Base-by-base conservation (phyloP, 2,329 filamentous ascomycete genomes). In the Ilyonectria robusta region DNA sequence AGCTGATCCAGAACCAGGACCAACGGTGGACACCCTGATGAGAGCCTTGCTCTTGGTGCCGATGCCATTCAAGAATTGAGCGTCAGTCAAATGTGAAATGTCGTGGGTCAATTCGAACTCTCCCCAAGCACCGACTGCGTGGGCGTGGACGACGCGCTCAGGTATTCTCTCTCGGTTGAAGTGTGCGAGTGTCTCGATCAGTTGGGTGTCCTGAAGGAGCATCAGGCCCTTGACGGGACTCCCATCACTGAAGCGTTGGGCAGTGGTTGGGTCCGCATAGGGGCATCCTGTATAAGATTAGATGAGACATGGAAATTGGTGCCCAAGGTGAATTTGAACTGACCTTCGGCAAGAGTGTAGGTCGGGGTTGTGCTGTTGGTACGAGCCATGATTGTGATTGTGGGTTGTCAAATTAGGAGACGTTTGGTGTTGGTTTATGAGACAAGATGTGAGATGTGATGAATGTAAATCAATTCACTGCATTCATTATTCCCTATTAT, bases 11-110 rank as follows among this genome's bases (percentile, higher is more conserved):
- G 88, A 84, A 50, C 87, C 90, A 6, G 90, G 89, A n/a, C 89
- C 89, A 13, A 94, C 91, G 7, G 91, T 93, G 0, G 91, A 93
- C 76, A 93, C 91, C 21, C 91, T 89, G 10, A 89, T 81, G 60
- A 93, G 91, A 5, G 89, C 81, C 0, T 89, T 81, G 58, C 78
- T 81, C 75, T 87, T 88, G 72, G 87, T 89, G 7, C 88, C 88
- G 21, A 87, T 76, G 2, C 78, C 78, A 54, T 77, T 85, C 11
- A 91, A 79, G 70, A 91, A 88, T 48, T 84, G 82, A 29, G 88
- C 87, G n/a, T 67, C 69, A 15, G 86, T 89, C 59, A 90, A 75
- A 70, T 90, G 84, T 2, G 86, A 84, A 62, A 89, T 82, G 70
- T 91, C 88, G 26, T 79, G 67, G 1, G 87, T 89, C n/a, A 87